These are phyloP conservation scores for Backusella mclennaniae DNA, from an alignment of 192 early-diverging fungal species.

Conservation along the genomic window DNA sequence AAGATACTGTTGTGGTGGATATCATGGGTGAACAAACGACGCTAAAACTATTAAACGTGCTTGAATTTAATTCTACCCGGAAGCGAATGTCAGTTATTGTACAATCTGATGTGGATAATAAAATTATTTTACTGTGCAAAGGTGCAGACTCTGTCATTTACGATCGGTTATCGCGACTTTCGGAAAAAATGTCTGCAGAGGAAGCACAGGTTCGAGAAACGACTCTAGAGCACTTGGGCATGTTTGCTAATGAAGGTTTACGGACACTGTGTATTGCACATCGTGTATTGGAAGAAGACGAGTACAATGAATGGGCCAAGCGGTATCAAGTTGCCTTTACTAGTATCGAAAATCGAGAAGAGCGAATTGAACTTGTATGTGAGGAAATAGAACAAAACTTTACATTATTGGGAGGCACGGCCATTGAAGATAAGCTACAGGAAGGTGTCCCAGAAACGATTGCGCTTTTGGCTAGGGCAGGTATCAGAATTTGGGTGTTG, in stretches of 20 bases:
- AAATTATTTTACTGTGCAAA: constrained; percentile 81
- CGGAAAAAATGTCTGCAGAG: constrained; percentile 22
- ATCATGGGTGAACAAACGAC: constrained; percentile 67
- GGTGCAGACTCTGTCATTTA: constrained; percentile 93
- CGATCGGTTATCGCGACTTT: constrained; percentile 52
- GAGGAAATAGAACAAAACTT: constrained; percentile 64
- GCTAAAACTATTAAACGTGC: constrained; percentile 63
- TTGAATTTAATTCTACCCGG: constrained; percentile 90
- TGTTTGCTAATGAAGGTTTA: constrained; percentile 79
- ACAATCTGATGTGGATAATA: constrained; percentile 53
- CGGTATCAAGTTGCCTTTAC: constrained; percentile 51
- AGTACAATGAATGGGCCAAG: constrained; percentile 57
- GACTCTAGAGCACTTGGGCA: constrained; percentile 75
- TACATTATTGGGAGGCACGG: constrained; percentile 66
- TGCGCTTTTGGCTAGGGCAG: constrained; percentile 55
- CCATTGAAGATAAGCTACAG: constrained; percentile 80
- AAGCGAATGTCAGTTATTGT: constrained; percentile 96
- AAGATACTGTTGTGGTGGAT: constrained; percentile 65
- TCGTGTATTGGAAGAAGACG: constrained; percentile 46
- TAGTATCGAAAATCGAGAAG: constrained; percentile 55
- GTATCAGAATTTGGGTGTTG: constrained; percentile 75
- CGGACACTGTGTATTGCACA: constrained; percentile 73
- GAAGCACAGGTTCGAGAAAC: constrained; percentile 55
- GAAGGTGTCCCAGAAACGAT: constrained; percentile 78
- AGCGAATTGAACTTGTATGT: constrained; percentile 44